Evolutionary conservation across 202 grass and related monocot genomes (phyloP).

Genomic region (Panicum hallii): DNA sequence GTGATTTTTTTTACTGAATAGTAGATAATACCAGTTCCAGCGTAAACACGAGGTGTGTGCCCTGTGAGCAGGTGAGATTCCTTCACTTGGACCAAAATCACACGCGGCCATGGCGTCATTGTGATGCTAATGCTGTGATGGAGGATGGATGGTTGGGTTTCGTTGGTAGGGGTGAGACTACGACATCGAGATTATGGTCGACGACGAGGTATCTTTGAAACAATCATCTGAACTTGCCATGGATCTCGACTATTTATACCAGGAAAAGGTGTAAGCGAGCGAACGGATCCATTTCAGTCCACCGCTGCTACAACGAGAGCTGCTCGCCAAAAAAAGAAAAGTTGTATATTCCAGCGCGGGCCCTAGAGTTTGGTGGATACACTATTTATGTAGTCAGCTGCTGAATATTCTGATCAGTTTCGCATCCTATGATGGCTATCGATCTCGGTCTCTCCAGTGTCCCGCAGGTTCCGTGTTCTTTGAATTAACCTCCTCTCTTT

Average conservation of each 20-base stretch:
- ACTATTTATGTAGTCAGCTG: not conserved
- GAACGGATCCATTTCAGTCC: not conserved
- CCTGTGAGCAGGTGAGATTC: conserved; percentile 38
- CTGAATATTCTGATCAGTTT: not conserved
- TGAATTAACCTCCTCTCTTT: not conserved
- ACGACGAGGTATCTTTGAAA: conserved; percentile 33
- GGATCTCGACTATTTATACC: conserved; percentile 25
- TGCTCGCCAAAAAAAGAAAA: not conserved
- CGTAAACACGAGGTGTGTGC: conserved; percentile 31
- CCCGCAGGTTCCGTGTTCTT: not conserved
- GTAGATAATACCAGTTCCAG: not conserved
- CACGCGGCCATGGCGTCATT: not conserved
- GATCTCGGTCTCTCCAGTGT: not conserved
- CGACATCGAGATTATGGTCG: not conserved
- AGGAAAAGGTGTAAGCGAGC: not conserved
- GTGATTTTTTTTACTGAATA: not conserved
- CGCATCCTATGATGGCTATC: not conserved
- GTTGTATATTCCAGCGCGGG: conserved; percentile 5
- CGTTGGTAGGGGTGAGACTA: conserved; percentile 5
- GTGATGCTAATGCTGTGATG: not conserved
- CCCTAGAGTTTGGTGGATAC: not conserved
- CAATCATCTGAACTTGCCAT: not conserved
- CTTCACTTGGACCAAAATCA: not conserved
- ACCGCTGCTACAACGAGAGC: not conserved
- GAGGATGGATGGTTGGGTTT: not conserved